Base-by-base conservation (phyloP, 2,329 filamentous ascomycete genomes). In the Cryphonectria radicalis region DNA sequence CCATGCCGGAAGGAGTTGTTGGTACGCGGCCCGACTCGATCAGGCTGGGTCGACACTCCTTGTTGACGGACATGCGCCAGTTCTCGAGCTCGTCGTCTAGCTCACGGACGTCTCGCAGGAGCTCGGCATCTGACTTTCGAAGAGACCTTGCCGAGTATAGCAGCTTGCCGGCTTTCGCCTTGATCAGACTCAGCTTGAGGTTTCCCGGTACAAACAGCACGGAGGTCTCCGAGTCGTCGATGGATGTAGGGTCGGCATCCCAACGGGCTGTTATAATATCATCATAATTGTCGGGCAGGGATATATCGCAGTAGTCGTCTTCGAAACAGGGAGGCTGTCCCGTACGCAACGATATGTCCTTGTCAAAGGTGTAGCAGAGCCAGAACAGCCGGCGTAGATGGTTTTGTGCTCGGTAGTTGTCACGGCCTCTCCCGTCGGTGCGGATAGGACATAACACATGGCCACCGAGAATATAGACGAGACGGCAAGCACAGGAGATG, bases 11-110 rank as follows among this genome's bases (percentile, higher is more conserved):
- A 40, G 65, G 55, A 22, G 7, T 17, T 25, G 46, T 22, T 19
- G 17, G 32, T 50, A 28, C 42, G 10, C 8, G 32, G 1, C 46
- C 62, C 3, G 71, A 0, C 79, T 22, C 32, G 8, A 53, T 37
- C 64, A 89, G 77, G 0, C 80, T 82, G 0, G 87, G 88, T 2
- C 86, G 80, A 69, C 81, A 84, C 8, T 80, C 74, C 0, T 76
- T 74, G 0, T 85, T 84, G 0, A 89, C 75, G 0, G 86, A 86
- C 1, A 83, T 74, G 0, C 88, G 81, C 88, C 88, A 90, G 17
- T 77, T 76, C 63, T 90, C 88, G 0, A 90, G 78, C 42, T 88
- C 85, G 32, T 87, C 84, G 70, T 90, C 88, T 0, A 90, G 78
- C 75, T 88, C 84, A 7, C 87, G 83, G 17, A 90, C 89, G 3